These are phyloP conservation scores for Xylaria polymorpha DNA, from an alignment of 2,329 filamentous ascomycete species.

Conservation along the genomic window DNA sequence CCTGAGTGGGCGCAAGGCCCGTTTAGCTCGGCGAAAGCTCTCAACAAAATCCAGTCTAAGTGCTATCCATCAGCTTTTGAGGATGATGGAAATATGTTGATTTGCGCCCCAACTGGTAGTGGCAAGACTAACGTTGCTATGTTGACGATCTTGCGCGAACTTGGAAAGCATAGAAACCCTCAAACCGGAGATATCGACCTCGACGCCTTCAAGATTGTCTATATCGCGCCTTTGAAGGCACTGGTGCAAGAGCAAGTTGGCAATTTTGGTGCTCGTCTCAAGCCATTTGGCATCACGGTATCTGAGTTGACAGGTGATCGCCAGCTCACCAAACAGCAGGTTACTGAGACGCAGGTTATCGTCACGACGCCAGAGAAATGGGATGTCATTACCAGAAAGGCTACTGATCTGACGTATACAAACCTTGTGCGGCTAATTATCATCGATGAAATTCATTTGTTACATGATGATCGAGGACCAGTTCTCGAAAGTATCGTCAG, in stretches of 20 bases:
- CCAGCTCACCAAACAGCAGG: slow-evolving; percentile 98
- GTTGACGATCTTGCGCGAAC: slow-evolving; percentile 94
- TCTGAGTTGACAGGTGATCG: slow-evolving; percentile 97
- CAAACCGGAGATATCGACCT: slow-evolving; percentile 93
- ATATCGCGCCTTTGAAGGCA: slow-evolving; percentile 95
- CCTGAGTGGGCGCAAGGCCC: slow-evolving; percentile 91
- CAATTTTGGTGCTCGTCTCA: slow-evolving; percentile 92
- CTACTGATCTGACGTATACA: slow-evolving; percentile 95
- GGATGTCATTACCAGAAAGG: slow-evolving; percentile 98
- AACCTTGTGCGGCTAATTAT: slow-evolving; percentile 96
- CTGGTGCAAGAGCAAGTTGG: slow-evolving; percentile 98
- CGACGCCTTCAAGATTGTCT: slow-evolving; percentile 98
- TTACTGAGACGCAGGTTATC: slow-evolving; percentile 96
- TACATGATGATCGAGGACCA: slow-evolving; percentile 96
- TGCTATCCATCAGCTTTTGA: slow-evolving; percentile 92
- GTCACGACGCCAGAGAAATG: slow-evolving; percentile 99
- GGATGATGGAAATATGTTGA: slow-evolving; percentile 96
- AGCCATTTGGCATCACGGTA: slow-evolving; percentile 90
- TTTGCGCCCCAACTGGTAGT: slow-evolving; percentile 96
- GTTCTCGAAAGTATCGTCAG: slow-evolving; percentile 97
- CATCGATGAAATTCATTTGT: slow-evolving; percentile 97
- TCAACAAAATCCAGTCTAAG: slow-evolving; percentile 96
- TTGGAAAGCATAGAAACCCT: slow-evolving; percentile 92
- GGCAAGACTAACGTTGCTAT: slow-evolving; percentile 99
- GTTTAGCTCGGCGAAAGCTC: slow-evolving; percentile 85